Conservation (phyloP, 1,284 basidiomycete genomes). For the Pisolithus thermaeus region DNA sequence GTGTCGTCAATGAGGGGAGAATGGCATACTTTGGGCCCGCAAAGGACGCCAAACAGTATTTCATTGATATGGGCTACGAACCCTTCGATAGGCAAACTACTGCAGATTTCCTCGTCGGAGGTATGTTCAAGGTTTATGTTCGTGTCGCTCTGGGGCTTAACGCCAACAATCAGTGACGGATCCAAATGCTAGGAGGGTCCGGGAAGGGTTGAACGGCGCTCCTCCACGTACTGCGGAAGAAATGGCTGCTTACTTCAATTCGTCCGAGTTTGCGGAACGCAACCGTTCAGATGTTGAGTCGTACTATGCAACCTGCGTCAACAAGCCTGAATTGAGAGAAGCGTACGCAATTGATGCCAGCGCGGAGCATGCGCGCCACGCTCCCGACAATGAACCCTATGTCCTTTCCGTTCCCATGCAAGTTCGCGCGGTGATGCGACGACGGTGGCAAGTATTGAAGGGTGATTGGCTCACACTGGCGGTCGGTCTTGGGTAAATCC, state of each 20-base stretch:
- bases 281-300: conserved; percentile 33
- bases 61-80: conserved; percentile 64
- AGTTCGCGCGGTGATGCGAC: conserved; percentile 56
- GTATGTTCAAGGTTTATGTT: conserved; percentile 13
- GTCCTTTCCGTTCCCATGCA: conserved; percentile 54
- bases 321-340: conserved; percentile 29
- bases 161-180: conserved; percentile 43
- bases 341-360: conserved; percentile 46
- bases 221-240: conserved; percentile 34
- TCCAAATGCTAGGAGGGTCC: conserved; percentile 48
- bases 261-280: conserved; percentile 15
- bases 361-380: conserved; percentile 45
- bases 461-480: conserved; percentile 45
- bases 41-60: conserved; percentile 56
- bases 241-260: conserved; percentile 57
- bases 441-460: conserved; percentile 62
- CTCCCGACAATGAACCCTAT: conserved; percentile 38
- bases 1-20: conserved; percentile 63
- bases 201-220: conserved; percentile 41
- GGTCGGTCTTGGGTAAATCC: conserved; percentile 31
- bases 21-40: conserved; percentile 71
- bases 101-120: conserved; percentile 56
- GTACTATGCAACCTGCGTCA: conserved; percentile 33
- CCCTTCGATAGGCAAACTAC: conserved; percentile 57
- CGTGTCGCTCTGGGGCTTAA: conserved; percentile 7